phyloP scores from a whole-genome alignment of 257 asterid genomes.

The Petunia secreta region DNA sequence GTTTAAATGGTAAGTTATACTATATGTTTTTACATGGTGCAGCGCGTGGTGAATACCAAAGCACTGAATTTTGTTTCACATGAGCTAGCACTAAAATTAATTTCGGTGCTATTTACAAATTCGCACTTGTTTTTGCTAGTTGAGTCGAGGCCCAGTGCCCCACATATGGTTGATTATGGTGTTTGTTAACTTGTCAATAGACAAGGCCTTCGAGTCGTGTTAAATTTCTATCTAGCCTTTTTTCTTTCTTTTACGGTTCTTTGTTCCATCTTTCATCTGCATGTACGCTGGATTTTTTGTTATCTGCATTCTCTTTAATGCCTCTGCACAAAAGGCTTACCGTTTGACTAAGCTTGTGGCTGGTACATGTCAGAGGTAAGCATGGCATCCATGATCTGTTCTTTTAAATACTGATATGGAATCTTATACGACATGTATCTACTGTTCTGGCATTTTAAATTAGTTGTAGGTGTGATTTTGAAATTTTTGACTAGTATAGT shows the following conservation, averaged over 20 bases:
- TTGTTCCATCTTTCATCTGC: background rate
- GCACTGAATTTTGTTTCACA: background rate
- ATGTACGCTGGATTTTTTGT: conserved; percentile 7
- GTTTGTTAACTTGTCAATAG: conserved; percentile 14
- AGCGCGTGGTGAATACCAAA: conserved; percentile 1
- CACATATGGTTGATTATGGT: conserved; percentile 7
- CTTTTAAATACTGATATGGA: background rate
- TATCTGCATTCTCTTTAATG: background rate
- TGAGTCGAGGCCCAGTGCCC: background rate
- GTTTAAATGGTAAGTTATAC: conserved; percentile 55
- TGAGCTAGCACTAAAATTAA: background rate
- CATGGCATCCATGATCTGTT: background rate
- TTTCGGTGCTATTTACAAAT: background rate
- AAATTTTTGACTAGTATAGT: background rate
- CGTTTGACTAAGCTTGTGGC: background rate
- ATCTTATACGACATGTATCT: background rate
- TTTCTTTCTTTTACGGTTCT: background rate
- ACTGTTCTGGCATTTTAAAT: conserved; percentile 2
- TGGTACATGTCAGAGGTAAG: background rate
- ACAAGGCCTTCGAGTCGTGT: background rate
- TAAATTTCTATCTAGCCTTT: background rate
- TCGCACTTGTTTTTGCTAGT: background rate
- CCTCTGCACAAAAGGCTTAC: background rate
- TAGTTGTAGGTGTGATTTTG: background rate
- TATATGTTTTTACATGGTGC: background rate